A percentile compares a stretch with the other conserved stretches of the same genome.
phyloP scores from a whole-genome alignment of 2,329 filamentous ascomycete genomes.

The Exserohilum rostratum region DNA sequence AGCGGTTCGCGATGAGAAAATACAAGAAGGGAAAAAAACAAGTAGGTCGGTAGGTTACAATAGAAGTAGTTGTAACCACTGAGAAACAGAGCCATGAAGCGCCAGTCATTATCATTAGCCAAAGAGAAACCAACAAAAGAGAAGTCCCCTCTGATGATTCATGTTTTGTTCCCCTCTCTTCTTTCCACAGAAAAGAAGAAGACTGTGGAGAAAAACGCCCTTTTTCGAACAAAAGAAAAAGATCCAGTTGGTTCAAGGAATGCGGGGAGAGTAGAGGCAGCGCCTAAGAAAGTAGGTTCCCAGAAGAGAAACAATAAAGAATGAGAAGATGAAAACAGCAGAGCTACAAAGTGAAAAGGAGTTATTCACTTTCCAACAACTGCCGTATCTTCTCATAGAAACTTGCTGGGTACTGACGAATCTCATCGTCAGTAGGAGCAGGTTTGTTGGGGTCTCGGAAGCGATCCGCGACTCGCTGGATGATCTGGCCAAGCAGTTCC shows the following conservation, averaged over 20 bases:
- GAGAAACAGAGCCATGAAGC: not conserved
- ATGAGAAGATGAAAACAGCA: not conserved
- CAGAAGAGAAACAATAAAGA: not conserved
- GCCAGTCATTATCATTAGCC: conserved; percentile 9
- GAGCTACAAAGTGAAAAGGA: not conserved
- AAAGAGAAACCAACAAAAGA: not conserved
- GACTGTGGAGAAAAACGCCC: not conserved
- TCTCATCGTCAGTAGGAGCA: conserved; percentile 63
- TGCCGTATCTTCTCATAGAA: conserved; percentile 57
- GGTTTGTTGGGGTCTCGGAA: conserved; percentile 60
- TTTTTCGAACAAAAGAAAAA: not conserved
- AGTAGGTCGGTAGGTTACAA: not conserved
- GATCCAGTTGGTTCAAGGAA: not conserved
- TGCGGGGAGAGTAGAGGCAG: no score
- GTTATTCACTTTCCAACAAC: conserved; percentile 41
- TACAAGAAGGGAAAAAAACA: not conserved
- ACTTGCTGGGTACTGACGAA: conserved; percentile 52
- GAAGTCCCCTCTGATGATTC: no score
- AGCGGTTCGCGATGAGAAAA: not conserved
- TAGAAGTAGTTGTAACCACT: not conserved
- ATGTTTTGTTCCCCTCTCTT: no score
- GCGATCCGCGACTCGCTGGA: conserved; percentile 65
- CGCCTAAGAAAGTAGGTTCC: no score
- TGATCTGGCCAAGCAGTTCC: conserved; percentile 65
- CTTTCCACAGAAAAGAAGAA: not conserved